These are phyloP conservation scores for Verticillium isaacii DNA, from an alignment of 2,329 filamentous ascomycete genomes.

Conservation along the genomic window DNA sequence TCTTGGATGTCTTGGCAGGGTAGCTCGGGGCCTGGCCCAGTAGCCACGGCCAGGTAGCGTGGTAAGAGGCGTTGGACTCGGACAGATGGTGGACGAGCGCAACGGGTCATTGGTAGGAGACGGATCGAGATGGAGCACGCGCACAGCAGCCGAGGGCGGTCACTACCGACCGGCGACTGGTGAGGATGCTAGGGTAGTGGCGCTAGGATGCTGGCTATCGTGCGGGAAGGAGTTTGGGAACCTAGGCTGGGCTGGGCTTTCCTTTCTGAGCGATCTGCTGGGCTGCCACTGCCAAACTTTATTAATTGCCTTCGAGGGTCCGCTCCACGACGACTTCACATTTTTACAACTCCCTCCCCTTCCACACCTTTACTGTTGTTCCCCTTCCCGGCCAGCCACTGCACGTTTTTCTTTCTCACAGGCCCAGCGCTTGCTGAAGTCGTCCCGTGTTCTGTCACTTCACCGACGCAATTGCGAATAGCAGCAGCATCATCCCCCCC, in stretches of 20 bases:
- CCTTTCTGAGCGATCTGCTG: background rate
- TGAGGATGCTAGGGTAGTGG: background rate
- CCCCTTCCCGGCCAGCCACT: background rate
- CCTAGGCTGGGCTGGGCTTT: background rate
- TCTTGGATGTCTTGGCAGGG: background rate
- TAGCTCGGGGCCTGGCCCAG: background rate
- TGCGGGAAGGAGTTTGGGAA: too few relatives aligned
- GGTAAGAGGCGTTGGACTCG: background rate
- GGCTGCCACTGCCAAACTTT: background rate
- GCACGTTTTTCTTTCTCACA: background rate
- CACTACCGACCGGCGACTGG: background rate
- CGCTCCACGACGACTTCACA: slow-evolving; percentile 1
- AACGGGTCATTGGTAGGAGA: background rate
- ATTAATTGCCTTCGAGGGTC: background rate
- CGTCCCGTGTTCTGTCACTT: background rate
- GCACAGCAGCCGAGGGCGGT: background rate
- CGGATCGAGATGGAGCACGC: background rate
- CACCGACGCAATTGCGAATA: background rate
- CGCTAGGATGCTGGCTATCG: background rate
- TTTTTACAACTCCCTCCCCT: background rate
- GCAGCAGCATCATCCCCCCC: background rate
- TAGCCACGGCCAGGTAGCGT: background rate
- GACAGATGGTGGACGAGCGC: background rate
- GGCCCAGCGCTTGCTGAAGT: background rate
- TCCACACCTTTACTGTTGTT: background rate